These are phyloP conservation scores for Xeromyces bisporus DNA, from an alignment of 495 filamentous ascomycete species.

Conservation along the genomic window DNA sequence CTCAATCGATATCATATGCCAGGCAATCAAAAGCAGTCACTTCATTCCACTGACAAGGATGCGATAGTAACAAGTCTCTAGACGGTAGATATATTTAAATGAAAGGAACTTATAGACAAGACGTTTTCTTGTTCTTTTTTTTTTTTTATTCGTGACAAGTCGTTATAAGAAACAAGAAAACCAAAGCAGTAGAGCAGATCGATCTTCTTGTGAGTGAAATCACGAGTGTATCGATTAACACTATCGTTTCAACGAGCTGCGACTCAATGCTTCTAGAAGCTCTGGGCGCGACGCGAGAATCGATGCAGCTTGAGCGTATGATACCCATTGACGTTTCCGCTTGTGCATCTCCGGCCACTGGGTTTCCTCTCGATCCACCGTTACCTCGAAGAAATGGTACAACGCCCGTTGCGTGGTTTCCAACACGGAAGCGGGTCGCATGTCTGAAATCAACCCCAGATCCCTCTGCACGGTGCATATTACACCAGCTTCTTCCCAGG, in stretches of 20 bases:
- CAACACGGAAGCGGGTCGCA: constrained; percentile 37
- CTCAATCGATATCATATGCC: too few relatives aligned
- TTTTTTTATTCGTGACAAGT: constrained; percentile 19
- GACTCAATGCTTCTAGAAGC: constrained; percentile 67
- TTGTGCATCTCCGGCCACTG: constrained; percentile 94
- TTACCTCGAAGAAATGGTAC: constrained; percentile 81
- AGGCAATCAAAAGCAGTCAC: too few relatives aligned
- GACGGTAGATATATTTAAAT: too few relatives aligned
- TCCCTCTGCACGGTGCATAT: constrained; percentile 62
- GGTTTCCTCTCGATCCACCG: constrained; percentile 60
- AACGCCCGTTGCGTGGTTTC: constrained; percentile 54
- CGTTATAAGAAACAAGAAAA: constrained; percentile 19
- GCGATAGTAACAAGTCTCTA: constrained; percentile 3
- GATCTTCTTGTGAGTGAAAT: too few relatives aligned
- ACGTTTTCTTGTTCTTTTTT: background rate
- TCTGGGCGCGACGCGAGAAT: constrained; percentile 68
- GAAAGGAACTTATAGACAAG: too few relatives aligned
- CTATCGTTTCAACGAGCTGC: constrained; percentile 56
- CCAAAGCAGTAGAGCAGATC: constrained; percentile 4
- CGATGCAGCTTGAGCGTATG: constrained; percentile 60
- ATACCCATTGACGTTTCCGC: constrained; percentile 75
- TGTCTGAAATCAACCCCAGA: constrained; percentile 72
- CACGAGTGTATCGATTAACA: too few relatives aligned
- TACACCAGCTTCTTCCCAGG: constrained; percentile 97
- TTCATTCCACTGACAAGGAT: too few relatives aligned